Evolutionary conservation across 2,329 filamentous ascomycete genomes (phyloP).

Genomic region (Chaetomium strumarium): DNA sequence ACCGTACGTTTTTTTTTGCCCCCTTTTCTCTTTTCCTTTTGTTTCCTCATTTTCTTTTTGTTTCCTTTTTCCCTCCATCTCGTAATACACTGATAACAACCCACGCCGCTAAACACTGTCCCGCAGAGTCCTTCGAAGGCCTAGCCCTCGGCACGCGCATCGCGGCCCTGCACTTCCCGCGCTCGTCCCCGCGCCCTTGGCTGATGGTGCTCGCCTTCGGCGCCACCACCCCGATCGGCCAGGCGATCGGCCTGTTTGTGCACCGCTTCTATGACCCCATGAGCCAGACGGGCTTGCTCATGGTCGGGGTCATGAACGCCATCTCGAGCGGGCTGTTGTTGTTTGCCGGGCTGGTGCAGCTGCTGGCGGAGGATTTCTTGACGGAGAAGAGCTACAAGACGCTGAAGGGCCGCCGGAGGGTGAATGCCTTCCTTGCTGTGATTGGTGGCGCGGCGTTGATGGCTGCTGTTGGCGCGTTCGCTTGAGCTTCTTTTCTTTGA

Average conservation of each 20-base stretch:
- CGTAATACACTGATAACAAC: too few species aligned
- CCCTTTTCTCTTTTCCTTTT: not conserved
- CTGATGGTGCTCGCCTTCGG: conserved; percentile 75
- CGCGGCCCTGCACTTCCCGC: conserved; percentile 72
- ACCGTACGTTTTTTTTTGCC: conserved; percentile 37
- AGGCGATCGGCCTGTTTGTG: conserved; percentile 72
- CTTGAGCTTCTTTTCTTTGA: conserved; percentile 35
- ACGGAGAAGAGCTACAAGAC: conserved; percentile 67
- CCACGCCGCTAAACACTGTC: not conserved
- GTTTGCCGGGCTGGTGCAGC: conserved; percentile 77
- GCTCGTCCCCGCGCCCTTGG: conserved; percentile 70
- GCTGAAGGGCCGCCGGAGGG: conserved; percentile 54
- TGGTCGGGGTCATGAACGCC: conserved; percentile 84
- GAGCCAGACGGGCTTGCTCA: conserved; percentile 67
- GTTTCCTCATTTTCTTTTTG: too few species aligned
- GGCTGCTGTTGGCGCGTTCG: conserved; percentile 68
- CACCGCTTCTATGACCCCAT: conserved; percentile 76
- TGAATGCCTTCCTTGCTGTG: conserved; percentile 59
- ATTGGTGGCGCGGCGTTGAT: conserved; percentile 60
- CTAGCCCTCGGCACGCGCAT: conserved; percentile 81
- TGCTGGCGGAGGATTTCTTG: conserved; percentile 79
- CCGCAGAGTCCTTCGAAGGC: conserved; percentile 69
- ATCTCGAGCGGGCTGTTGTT: conserved; percentile 74
- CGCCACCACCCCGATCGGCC: conserved; percentile 72
- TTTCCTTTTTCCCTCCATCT: too few species aligned